Conservation (phyloP, 2,329 filamentous ascomycete species). For the Dendrostoma leiphaemia region DNA sequence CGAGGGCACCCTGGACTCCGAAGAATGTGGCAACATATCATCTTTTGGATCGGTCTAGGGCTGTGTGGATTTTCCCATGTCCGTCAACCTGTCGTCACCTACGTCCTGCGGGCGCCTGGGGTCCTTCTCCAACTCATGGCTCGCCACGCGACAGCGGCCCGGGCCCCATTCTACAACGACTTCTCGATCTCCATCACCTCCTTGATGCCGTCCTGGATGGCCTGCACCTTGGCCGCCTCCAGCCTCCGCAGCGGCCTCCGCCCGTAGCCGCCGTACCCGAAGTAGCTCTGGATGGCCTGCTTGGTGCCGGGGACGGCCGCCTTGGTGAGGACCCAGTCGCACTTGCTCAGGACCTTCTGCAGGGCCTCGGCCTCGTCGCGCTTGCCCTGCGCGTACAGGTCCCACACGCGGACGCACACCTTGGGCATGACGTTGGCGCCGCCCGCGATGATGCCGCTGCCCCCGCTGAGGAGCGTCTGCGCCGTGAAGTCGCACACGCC, state of each 20-base stretch:
- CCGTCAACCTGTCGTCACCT: too few relatives aligned
- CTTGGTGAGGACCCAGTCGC: conserved; percentile 83
- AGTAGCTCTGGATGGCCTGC: conserved; percentile 75
- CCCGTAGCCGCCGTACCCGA: conserved; percentile 77
- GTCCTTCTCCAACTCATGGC: too few relatives aligned
- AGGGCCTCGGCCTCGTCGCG: conserved; percentile 71
- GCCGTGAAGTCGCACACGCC: conserved; percentile 86
- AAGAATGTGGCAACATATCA: too few relatives aligned
- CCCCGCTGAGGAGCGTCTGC: conserved; percentile 76
- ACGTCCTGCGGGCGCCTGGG: too few relatives aligned
- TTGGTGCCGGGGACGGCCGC: conserved; percentile 84
- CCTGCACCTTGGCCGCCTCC: conserved; percentile 51
- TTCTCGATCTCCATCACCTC: conserved; percentile 68
- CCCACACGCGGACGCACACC: conserved; percentile 75
- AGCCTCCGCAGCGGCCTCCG: conserved; percentile 70
- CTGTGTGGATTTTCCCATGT: too few relatives aligned
- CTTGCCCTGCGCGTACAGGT: conserved; percentile 71
- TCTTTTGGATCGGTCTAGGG: too few relatives aligned
- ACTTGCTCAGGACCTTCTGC: conserved; percentile 74
- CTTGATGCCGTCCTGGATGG: conserved; percentile 53
- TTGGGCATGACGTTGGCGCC: conserved; percentile 85
- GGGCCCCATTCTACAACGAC: conserved; percentile 42
- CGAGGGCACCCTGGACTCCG: too few relatives aligned
- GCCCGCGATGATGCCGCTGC: conserved; percentile 81
- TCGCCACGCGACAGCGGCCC: too few relatives aligned